Evolutionary conservation across 345 rosid genomes (phyloP), one percentile per base, ranked within the genome.

Genomic region (Cardamine chenopodiifolia): DNA sequence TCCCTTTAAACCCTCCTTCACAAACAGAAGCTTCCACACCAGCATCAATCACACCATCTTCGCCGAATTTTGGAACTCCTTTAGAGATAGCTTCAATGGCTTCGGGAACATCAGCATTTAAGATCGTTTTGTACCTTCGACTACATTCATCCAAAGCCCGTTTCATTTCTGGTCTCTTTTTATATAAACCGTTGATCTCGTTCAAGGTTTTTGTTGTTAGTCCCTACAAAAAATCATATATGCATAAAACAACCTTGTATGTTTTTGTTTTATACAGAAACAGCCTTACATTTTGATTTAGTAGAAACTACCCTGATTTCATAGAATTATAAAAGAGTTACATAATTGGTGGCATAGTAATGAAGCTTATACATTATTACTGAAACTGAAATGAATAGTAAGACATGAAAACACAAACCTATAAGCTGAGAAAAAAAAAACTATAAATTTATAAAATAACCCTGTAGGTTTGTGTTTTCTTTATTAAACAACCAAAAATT

Each of bases 21-120:
- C 89, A 85, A 4, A n/a, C 61, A 29, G 71, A 57, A 32, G 83
- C 91, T 66, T 82, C 87, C 2, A 53, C 70, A 22, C 73, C 83
- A 7, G 84, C 86, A 19, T 83, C 89, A 0, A 49, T 17, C 7
- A 80, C 74, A 15, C 79, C 82, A 0, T 82, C 68, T 22, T 72
- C 84, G 0, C 82, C 91, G 14, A 83, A 87, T 50, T 83, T 85
- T 0, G 82, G 82, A 40, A 78, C 65, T n/a, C 84, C 86, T 53
- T 79, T 80, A 9, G 74, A 12, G 4, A 85, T 47, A 6, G 87
- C 91, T 34, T 82, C 84, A 25, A 82, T 71, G 14, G 86, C 83
- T 61, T 71, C 80, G 0, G 85, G 91, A n/a, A 87, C 63, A 63
- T 65, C 84, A 25, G 77, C 84, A 26, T 85, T 65, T 37, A 85